A percentile compares a stretch with the other conserved stretches of the same genome.
These are phyloP conservation scores for Phaseolus lunatus DNA, from an alignment of 306 rosid genomes.

Conservation along the genomic window DNA sequence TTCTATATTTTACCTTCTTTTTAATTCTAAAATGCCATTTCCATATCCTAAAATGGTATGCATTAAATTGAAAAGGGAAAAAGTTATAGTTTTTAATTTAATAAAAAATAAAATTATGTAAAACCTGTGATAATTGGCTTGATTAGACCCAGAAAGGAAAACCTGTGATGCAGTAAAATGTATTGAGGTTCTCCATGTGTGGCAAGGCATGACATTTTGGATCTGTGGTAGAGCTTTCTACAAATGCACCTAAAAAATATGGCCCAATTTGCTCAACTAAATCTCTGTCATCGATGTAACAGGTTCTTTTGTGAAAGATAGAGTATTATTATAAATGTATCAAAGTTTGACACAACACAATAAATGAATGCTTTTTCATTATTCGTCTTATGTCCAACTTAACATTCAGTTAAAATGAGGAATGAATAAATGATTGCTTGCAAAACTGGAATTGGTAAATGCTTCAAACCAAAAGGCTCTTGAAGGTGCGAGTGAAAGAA, in stretches of 20 bases:
- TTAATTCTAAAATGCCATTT: too few species aligned
- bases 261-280: not conserved
- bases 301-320: not conserved
- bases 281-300: slow-evolving; percentile 10
- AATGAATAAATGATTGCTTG: not conserved
- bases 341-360: not conserved
- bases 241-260: not conserved
- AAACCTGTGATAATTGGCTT: too few species aligned
- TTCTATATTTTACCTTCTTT: too few species aligned
- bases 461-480: not conserved
- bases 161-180: not conserved
- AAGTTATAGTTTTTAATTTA: too few species aligned
- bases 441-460: not conserved
- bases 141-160: slow-evolving; percentile 1
- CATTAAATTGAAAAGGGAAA: too few species aligned
- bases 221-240: not conserved
- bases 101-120: too few species aligned
- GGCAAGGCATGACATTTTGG: not conserved
- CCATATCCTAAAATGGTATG: too few species aligned
- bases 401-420: not conserved
- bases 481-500: not conserved
- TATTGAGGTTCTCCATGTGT: slow-evolving; percentile 5
- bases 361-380: not conserved
- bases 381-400: not conserved
- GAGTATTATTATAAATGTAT: not conserved